A percentile compares a stretch with the other conserved stretches of the same genome.
Conservation (phyloP, 148 eudicot genomes). For the Silene latifolia region DNA sequence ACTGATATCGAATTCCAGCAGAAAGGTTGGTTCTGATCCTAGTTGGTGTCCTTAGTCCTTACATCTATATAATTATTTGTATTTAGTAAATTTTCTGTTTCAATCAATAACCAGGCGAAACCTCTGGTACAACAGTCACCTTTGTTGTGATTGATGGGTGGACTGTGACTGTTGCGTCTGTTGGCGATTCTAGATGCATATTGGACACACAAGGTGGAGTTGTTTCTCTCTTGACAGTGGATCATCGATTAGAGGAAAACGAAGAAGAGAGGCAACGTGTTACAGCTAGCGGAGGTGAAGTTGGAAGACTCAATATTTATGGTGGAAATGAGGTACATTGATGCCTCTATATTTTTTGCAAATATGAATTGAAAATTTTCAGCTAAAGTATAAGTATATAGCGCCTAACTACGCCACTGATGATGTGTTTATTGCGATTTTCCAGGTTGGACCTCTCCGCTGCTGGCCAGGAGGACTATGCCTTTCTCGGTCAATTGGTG, state of each 20-base stretch:
- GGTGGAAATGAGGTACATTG: slow-evolving; percentile 75
- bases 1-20: slow-evolving; percentile 97
- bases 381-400: not conserved
- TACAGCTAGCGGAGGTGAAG: slow-evolving; percentile 97
- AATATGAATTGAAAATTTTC: not conserved
- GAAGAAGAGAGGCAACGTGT: slow-evolving; percentile 92
- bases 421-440: slow-evolving; percentile 6
- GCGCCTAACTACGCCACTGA: not conserved
- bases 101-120: slow-evolving; percentile 55
- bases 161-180: slow-evolving; percentile 98
- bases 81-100: not conserved
- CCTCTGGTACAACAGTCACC: slow-evolving; percentile 94
- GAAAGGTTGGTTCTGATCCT: slow-evolving; percentile 51
- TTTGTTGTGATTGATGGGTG: slow-evolving; percentile 96
- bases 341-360: slow-evolving; percentile 4
- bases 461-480: slow-evolving; percentile 99
- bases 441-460: slow-evolving; percentile 92
- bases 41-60: not conserved
- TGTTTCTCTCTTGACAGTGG: slow-evolving; percentile 82
- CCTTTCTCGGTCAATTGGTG: slow-evolving; percentile 93
- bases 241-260: slow-evolving; percentile 93
- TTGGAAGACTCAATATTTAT: slow-evolving; percentile 79
- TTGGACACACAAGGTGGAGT: slow-evolving; percentile 90
- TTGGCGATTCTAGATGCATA: slow-evolving; percentile 96
- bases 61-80: not conserved